Evolutionary conservation across 179 eudicot species (phyloP).

Genomic region (Vitellaria paradoxa): DNA sequence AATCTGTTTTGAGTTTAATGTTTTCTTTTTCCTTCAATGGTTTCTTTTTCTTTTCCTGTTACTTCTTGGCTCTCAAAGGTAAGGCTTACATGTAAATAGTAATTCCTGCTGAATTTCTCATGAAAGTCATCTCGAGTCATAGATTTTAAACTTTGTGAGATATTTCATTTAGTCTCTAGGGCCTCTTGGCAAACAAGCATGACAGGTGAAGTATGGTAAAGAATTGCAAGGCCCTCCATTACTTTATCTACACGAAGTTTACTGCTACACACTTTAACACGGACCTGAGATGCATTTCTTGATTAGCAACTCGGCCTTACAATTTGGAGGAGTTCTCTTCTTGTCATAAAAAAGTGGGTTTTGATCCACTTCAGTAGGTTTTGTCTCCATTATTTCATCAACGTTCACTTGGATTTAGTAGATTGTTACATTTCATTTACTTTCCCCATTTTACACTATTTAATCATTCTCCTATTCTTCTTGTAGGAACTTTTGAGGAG

Average conservation of each 20-base stretch:
- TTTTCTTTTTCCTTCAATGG: no score
- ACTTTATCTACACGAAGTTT: neutral
- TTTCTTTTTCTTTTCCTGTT: no score
- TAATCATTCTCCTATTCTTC: conserved; percentile 2
- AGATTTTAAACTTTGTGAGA: neutral
- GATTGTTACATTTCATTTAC: neutral
- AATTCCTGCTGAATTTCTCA: neutral
- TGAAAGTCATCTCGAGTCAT: neutral
- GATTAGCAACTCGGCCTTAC: neutral
- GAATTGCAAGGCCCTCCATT: neutral
- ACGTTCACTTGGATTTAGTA: neutral
- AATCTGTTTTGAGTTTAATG: no score
- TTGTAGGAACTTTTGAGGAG: conserved; percentile 73
- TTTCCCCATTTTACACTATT: neutral
- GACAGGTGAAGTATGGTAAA: neutral
- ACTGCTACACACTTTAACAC: neutral
- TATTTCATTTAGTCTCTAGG: neutral
- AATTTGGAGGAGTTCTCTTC: neutral
- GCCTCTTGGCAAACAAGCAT: neutral
- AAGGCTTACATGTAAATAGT: neutral
- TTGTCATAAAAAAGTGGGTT: no score
- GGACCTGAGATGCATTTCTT: neutral
- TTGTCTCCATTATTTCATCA: neutral
- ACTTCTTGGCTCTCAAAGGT: neutral
- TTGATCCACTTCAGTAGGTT: neutral